Evolutionary conservation across 106 monocot species (phyloP).

Genomic region (Acorus calamus): DNA sequence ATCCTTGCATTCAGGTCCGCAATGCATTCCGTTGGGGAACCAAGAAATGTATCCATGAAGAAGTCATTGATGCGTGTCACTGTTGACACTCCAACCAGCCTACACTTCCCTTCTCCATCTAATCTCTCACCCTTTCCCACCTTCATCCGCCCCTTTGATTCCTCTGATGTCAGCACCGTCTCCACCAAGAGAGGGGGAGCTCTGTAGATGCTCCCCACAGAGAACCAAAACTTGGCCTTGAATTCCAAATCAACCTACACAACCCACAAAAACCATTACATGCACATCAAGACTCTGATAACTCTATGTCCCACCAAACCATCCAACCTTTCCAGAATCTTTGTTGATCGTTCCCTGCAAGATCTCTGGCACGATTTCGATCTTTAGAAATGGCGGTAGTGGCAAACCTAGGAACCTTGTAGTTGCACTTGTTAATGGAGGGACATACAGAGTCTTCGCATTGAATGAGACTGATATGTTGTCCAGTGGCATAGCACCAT

Average conservation of each 20-base stretch:
- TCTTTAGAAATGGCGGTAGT: slow-evolving; percentile 76
- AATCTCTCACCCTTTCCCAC: slow-evolving; percentile 52
- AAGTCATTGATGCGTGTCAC: slow-evolving; percentile 53
- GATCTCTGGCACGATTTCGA: slow-evolving; percentile 66
- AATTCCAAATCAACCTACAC: slow-evolving; percentile 71
- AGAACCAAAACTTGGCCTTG: slow-evolving; percentile 76
- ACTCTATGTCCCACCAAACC: background rate
- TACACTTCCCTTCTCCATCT: slow-evolving; percentile 49
- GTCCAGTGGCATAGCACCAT: background rate
- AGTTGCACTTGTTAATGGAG: slow-evolving; percentile 48
- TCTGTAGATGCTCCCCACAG: slow-evolving; percentile 48
- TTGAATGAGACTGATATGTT: slow-evolving; percentile 39
- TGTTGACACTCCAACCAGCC: slow-evolving; percentile 63
- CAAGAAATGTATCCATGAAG: slow-evolving; percentile 71
- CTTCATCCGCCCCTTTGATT: slow-evolving; percentile 32
- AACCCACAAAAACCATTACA: too few species aligned
- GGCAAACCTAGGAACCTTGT: slow-evolving; percentile 88
- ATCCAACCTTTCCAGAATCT: slow-evolving; percentile 47
- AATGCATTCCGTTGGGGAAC: slow-evolving; percentile 79
- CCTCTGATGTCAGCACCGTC: slow-evolving; percentile 63
- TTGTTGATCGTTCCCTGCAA: slow-evolving; percentile 45
- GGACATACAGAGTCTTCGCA: slow-evolving; percentile 42
- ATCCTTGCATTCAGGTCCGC: slow-evolving; percentile 64
- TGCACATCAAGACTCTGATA: too few species aligned
- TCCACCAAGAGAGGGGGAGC: slow-evolving; percentile 64